phyloP scores from a whole-genome alignment of 1,139 yeast species.

The Yarrowia galli region DNA sequence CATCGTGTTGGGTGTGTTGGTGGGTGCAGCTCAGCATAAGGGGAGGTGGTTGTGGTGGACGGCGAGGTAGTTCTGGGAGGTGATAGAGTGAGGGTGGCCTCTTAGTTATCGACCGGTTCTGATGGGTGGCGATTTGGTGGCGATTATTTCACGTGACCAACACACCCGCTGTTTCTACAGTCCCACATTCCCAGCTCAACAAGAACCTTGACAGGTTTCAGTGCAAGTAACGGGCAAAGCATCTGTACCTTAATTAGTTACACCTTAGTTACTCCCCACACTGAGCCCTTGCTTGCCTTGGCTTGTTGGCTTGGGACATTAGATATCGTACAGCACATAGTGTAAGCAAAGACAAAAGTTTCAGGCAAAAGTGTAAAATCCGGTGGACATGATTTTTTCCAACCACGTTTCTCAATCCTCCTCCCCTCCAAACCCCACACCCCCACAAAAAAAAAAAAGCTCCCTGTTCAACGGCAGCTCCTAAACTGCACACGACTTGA shows the following conservation, averaged over 20 bases:
- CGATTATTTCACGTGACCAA: not conserved
- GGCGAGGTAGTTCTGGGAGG: not conserved
- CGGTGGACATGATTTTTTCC: conserved; percentile 15
- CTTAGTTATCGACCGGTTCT: not conserved
- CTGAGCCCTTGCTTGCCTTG: not conserved
- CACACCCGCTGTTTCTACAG: too few species aligned
- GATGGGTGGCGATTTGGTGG: too few species aligned
- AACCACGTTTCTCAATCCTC: conserved; percentile 23
- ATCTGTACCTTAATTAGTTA: too few species aligned
- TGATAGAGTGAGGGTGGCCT: not conserved
- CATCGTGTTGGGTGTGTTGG: conserved; percentile 12
- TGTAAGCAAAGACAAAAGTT: not conserved
- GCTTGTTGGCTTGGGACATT: too few species aligned
- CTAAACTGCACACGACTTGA: conserved; percentile 17
- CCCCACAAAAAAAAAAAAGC: conserved; percentile 7
- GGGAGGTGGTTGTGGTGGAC: too few species aligned
- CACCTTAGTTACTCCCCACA: not conserved
- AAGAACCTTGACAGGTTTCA: conserved; percentile 6
- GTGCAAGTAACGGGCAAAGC: not conserved
- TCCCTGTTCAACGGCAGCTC: not conserved
- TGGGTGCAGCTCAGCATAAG: conserved; percentile 2
- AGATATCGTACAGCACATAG: too few species aligned
- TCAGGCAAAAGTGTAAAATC: not conserved
- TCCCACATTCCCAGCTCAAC: conserved; percentile 18
- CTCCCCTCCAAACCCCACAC: conserved; percentile 10